Evolutionary conservation across 805 yeast genomes (phyloP), one percentile per base, ranked within the genome.

Genomic region (Grigorovia transvaalensis): DNA sequence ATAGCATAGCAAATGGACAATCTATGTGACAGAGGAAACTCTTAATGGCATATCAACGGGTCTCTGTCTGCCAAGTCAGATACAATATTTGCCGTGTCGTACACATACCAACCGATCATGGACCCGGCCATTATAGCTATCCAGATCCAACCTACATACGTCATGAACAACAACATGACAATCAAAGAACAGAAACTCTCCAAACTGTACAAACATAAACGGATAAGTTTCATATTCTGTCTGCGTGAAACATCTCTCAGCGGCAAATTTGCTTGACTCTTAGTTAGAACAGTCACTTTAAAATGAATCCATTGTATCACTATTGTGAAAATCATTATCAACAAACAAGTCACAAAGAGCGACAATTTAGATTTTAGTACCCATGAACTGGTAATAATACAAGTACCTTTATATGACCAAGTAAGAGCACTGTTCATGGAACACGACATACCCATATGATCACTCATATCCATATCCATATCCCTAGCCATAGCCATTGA

Each of bases 131-230:
- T 81, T 9, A 85, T 85, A 2, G 91, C 81, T 8, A 79, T 47
- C 93, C 86, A 85, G 38, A 82, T 76, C 90, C 90, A 87, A 12
- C 91, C 87, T 63, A 86, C 86, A 65, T 84, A 87, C 6, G 91
- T 85, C 96, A 87, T 87, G 59, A 86, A 87, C 0, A 88, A 78
- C 57, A 86, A 75, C 95, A 87, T 86, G 59, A 82, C 69, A 71
- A 81, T 69, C 60, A 84, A 83, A 3, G 88, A 38, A 38, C n/a
- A 6, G 29, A n/a, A n/a, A n/a, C 18, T 35, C 13, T 43, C 43
- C 12, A 13, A 7, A 5, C 44, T 7, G 17, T 46, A 43, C 42
- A 38, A 38, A 7, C 12, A 15, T n/a, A 38, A 2, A 4, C 17
- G 12, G 17, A 38, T 9, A 33, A 9, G 38, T 33, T 33, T 33